Evolutionary conservation across 2,329 filamentous ascomycete genomes (phyloP).

Genomic region (Microdochium bolleyi): DNA sequence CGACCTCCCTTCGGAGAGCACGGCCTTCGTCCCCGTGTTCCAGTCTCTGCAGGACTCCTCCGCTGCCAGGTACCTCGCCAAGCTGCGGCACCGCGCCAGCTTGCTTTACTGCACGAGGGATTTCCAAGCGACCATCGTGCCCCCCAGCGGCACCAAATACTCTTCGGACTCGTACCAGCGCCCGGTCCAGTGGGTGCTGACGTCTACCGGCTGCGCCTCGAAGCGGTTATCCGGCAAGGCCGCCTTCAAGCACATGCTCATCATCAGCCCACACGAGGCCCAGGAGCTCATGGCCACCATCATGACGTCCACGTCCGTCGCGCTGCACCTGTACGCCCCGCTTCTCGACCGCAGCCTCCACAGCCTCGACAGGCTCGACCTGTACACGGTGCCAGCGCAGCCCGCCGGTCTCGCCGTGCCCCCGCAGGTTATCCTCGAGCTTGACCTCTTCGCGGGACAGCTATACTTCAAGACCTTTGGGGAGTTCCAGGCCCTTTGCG

Average conservation of each 20-base stretch:
- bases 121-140: constrained; percentile 36
- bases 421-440: constrained; percentile 27
- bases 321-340: constrained; percentile 43
- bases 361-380: background rate
- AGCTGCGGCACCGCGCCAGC: background rate
- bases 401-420: constrained; percentile 20
- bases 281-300: constrained; percentile 38
- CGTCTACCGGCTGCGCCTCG: constrained; percentile 9
- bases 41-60: constrained; percentile 28
- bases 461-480: constrained; percentile 48
- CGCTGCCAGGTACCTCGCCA: constrained; percentile 15
- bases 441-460: constrained; percentile 63
- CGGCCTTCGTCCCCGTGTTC: constrained; percentile 37
- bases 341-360: constrained; percentile 14
- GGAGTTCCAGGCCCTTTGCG: constrained; percentile 46
- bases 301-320: constrained; percentile 19
- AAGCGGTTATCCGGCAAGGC: background rate
- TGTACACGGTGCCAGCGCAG: constrained; percentile 14
- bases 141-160: background rate
- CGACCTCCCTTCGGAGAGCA: constrained; percentile 10
- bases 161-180: constrained; percentile 39
- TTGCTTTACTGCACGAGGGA: constrained; percentile 33
- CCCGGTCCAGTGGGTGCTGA: constrained; percentile 46
- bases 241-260: constrained; percentile 24
- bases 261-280: constrained; percentile 56